Conservation (phyloP, 371 early-diverging fungal genomes). For the Mucor saturninus region DNA sequence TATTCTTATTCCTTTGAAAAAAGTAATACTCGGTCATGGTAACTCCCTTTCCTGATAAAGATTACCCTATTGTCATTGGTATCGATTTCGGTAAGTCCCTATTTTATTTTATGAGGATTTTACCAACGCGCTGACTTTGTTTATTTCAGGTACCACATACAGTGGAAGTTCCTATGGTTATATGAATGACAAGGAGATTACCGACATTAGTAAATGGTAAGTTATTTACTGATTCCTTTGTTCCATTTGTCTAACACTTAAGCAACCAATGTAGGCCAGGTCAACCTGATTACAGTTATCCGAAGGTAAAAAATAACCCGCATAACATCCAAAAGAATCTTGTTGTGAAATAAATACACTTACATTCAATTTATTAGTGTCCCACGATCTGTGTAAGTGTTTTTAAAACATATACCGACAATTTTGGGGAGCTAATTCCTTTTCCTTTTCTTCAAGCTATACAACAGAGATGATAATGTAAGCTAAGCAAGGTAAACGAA, state of each 20-base stretch:
- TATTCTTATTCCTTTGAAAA: background rate
- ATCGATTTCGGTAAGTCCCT: conserved; percentile 57
- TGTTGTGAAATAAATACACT: background rate
- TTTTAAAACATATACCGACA: background rate
- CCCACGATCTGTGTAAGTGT: conserved; percentile 52
- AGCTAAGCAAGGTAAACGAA: background rate
- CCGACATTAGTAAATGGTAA: conserved; percentile 44
- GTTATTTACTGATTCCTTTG: background rate
- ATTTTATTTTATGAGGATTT: background rate
- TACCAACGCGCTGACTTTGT: background rate
- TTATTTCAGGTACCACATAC: conserved; percentile 59
- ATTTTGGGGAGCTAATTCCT: background rate
- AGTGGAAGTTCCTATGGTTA: conserved; percentile 62
- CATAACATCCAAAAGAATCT: background rate
- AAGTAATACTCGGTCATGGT: conserved; percentile 10
- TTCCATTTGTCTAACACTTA: background rate
- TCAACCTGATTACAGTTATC: conserved; percentile 44
- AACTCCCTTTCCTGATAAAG: conserved; percentile 29
- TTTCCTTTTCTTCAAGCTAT: conserved; percentile 25
- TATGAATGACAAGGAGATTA: conserved; percentile 42
- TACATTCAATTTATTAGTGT: conserved; percentile 24
- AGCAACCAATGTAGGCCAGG: conserved; percentile 38
- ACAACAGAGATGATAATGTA: conserved; percentile 36
- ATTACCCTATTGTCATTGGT: conserved; percentile 63
- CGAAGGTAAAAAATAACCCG: conserved; percentile 33